Evolutionary conservation across 768 basidiomycete genomes (phyloP), one percentile per base, ranked within the genome.

Genomic region (Sarcodon aspratus): DNA sequence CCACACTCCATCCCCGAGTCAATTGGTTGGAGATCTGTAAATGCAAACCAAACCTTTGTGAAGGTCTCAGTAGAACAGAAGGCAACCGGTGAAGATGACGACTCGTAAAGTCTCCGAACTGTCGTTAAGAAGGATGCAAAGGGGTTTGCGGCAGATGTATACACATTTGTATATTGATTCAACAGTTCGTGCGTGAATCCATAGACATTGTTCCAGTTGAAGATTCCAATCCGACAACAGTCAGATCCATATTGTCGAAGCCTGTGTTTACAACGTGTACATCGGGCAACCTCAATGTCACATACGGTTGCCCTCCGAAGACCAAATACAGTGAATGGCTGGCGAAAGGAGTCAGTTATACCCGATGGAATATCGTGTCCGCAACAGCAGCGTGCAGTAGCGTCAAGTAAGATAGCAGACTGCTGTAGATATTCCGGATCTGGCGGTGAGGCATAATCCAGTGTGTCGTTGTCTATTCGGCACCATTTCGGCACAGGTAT

Each of bases 171-270:
- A 43, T 49, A 57, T 13, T 48, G 33, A 43, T 57, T 52, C 12
- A 57, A 48, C 5, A 57, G 48, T 35, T 57, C 55, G 17, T 57
- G 56, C 1, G 56, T 48, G 50, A 56, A 57, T 6, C 52, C 32
- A 12, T 46, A 34, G 3, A 15, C 7, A 34, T 57, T 57, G 43
- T 56, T 57, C 50, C 45, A 50, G 36, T 56, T 57, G 47, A 57
- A 52, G n/a, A 57, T 15, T 2, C 52, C 56, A 17, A 45, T 6
- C 6, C 31, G 7, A 1, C 50, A 33, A 3, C 49, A 47, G 40
- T 57, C 55, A 9, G 56, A 52, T 7, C 57, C 57, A 10, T 44
- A 33, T n/a, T 34, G n/a, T 4, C 50, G 32, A 18, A 17, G 46
- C n/a, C 15, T 9, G n/a, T 49, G 31, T 12, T 12, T 21, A 32